A percentile compares a stretch with the other conserved stretches of the same genome.
These are phyloP conservation scores for Dactylis glomerata DNA, from an alignment of 176 grass and related monocot species.

Conservation along the genomic window DNA sequence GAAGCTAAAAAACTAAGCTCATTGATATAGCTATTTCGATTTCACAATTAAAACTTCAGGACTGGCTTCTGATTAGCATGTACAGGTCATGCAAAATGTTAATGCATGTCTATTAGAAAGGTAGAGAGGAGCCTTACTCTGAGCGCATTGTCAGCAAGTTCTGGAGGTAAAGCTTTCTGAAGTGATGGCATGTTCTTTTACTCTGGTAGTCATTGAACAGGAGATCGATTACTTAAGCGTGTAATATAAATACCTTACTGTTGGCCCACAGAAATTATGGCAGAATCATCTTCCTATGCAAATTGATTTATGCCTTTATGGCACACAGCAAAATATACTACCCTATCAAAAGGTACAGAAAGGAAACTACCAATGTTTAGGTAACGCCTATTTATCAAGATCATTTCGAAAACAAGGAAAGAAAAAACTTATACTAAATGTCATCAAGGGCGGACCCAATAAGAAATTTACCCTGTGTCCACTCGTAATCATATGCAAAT, in stretches of 20 bases:
- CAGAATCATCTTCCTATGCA: background rate
- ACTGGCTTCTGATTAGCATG: background rate
- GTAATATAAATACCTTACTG: background rate
- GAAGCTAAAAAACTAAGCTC: background rate
- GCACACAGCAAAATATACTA: background rate
- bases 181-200: constrained; percentile 58
- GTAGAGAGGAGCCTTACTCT: constrained; percentile 44
- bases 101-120: background rate
- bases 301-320: background rate
- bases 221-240: background rate
- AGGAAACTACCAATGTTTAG: background rate
- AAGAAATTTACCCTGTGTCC: no score
- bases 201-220: constrained; percentile 8
- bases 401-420: background rate
- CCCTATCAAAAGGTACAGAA: background rate
- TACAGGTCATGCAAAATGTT: constrained; percentile 7
- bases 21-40: background rate
- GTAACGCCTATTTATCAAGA: background rate
- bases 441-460: no score
- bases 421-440: background rate
- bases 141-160: constrained; percentile 77
- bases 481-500: no score
- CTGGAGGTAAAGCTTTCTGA: constrained; percentile 65
- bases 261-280: background rate
- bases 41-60: background rate